Base-by-base conservation (phyloP, 2,329 filamentous ascomycete genomes). In the Teratosphaeria pseudoeucalypti region DNA sequence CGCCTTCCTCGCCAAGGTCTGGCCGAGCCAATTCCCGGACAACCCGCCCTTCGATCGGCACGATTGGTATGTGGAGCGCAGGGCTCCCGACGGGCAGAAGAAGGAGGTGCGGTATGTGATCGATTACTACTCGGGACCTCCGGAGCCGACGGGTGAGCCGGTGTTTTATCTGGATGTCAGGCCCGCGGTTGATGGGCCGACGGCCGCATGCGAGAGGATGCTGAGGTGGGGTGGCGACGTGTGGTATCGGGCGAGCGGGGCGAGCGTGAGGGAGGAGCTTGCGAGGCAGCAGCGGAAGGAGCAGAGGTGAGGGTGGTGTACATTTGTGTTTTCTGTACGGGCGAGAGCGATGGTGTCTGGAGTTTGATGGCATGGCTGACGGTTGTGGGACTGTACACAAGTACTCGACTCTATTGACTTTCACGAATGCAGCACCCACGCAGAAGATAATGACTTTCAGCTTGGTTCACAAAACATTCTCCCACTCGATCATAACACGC, bases 121-220 rank as follows among this genome's bases (percentile, higher is more conserved):
- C 72, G 94, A 99, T 74, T 97, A 96, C 76, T 97, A 97, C 75
- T 87, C 88, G 37, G 92, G 86, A 6, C 85, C 86, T 27, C 87
- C 88, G 1, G 90, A 95, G 69, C 84, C 87, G 2, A 89, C 84
- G 0, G 94, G 92, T 34, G 90, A 96, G 72, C 92, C 94, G 2
- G 91, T 97, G 6, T 99, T 99, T 77, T 96, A 86, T 73, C 83
- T 99, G 58, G 94, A 99, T 71, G 94, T 99, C 23, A 83, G 94
- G 63, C 94, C 94, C 1, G 94, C 94, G 3, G 77, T 96, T 52
- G 85, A 88, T 73, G 90, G 89, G 0, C 91, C 91, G 2, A 86
- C 83, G 1, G 87, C 87, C 29, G 88, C 90, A 0, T 84, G 86
- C 2, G 94, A 97, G 78, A 82, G 94, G 57, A 75, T 91, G 62